phyloP scores from a whole-genome alignment of 164 flowering plant genomes.

The Akebia trifoliata region DNA sequence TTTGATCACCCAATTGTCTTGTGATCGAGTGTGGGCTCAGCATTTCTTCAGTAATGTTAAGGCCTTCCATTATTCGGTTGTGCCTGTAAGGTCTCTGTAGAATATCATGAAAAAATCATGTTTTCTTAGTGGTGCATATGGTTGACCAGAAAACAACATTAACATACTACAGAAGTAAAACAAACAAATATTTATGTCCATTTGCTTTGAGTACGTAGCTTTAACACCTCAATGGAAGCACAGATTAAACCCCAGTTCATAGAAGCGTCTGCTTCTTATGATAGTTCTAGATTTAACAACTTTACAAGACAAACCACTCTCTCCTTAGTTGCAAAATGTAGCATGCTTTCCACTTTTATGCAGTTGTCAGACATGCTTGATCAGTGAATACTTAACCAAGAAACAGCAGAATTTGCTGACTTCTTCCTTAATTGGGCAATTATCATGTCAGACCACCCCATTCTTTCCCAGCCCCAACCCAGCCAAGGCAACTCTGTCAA shows the following conservation, averaged over 20 bases:
- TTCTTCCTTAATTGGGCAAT: too few species aligned
- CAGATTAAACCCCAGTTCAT: background rate
- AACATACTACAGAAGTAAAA: background rate
- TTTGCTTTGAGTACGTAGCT: background rate
- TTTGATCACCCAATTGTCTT: conserved; percentile 62
- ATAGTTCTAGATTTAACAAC: background rate
- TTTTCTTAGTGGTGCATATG: too few species aligned
- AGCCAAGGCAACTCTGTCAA: too few species aligned
- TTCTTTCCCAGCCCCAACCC: too few species aligned
- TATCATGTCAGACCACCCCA: too few species aligned
- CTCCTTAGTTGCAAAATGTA: background rate
- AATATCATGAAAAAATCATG: too few species aligned
- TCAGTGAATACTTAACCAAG: background rate
- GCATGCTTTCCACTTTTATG: background rate
- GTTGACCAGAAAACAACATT: background rate
- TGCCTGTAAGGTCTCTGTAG: conserved; percentile 41
- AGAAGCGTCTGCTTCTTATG: background rate
- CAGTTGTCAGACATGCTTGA: background rate
- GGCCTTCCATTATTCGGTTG: conserved; percentile 45
- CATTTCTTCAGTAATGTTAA: conserved; percentile 71
- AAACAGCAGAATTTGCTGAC: background rate
- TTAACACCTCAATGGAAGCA: background rate
- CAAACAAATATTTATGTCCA: background rate
- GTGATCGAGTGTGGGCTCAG: conserved; percentile 50
- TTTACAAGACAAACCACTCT: background rate